A percentile compares a stretch with the other conserved stretches of the same genome.
Evolutionary conservation across 495 filamentous ascomycete genomes (phyloP).

Genomic region (Cryomyces minteri): DNA sequence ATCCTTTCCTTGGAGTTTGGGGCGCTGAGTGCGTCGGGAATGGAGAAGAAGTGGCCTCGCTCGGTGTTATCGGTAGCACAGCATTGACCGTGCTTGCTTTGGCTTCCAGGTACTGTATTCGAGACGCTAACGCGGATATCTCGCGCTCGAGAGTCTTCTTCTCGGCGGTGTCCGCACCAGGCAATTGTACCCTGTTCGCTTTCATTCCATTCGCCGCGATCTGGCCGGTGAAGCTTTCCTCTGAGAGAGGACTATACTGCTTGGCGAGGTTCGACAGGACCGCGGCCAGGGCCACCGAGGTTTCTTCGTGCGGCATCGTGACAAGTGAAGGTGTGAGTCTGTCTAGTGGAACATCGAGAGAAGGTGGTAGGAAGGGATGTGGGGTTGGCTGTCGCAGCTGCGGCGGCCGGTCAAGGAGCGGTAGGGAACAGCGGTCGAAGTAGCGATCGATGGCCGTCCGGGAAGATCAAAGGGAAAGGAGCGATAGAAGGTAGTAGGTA

Average conservation of each 20-base stretch:
- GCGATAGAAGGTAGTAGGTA: too few relatives aligned
- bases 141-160: constrained; percentile 28
- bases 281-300: constrained; percentile 15
- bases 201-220: constrained; percentile 17
- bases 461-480: too few relatives aligned
- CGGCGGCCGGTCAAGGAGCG: too few relatives aligned
- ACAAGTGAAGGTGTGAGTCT: not conserved
- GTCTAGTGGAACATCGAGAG: too few relatives aligned
- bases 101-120: constrained; percentile 27
- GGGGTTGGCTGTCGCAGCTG: too few relatives aligned
- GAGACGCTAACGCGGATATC: constrained; percentile 24
- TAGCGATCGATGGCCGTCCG: too few relatives aligned
- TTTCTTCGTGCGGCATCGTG: constrained; percentile 15
- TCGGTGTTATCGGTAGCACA: constrained; percentile 22
- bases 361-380: too few relatives aligned
- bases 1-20: constrained; percentile 8
- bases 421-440: too few relatives aligned
- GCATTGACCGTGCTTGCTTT: constrained; percentile 22
- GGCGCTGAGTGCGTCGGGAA: constrained; percentile 8
- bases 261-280: constrained; percentile 21
- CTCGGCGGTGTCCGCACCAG: constrained; percentile 26
- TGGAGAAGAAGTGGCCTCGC: constrained; percentile 9
- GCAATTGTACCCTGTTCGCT: constrained; percentile 16
- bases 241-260: constrained; percentile 13
- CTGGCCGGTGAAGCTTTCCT: constrained; percentile 14